phyloP scores from a whole-genome alignment of 164 flowering plant species.

The Brasenia schreberi region DNA sequence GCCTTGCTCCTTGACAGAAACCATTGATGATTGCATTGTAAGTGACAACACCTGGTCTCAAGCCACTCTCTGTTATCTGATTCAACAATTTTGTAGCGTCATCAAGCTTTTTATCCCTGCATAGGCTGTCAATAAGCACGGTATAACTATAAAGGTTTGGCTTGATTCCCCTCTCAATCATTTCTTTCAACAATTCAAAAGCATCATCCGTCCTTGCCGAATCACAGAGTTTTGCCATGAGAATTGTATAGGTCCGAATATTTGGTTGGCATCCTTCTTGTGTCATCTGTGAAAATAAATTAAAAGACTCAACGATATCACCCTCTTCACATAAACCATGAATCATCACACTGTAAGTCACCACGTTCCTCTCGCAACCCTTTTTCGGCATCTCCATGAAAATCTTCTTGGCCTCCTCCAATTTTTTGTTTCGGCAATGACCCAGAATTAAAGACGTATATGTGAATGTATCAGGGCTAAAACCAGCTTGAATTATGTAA shows the following conservation, averaged over 20 bases:
- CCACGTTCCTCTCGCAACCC: constrained; percentile 60
- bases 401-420: constrained; percentile 35
- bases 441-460: constrained; percentile 68
- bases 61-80: constrained; percentile 31
- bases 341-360: constrained; percentile 49
- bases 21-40: constrained; percentile 82
- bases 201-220: constrained; percentile 40
- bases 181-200: constrained; percentile 37
- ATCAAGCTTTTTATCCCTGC: constrained; percentile 47
- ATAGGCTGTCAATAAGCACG: constrained; percentile 45
- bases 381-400: constrained; percentile 42
- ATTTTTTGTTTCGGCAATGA: constrained; percentile 46
- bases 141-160: constrained; percentile 79
- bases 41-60: constrained; percentile 55
- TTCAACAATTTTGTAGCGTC: constrained; percentile 36
- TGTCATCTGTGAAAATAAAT: constrained; percentile 42
- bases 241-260: constrained; percentile 62
- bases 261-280: constrained; percentile 43
- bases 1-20: constrained; percentile 48
- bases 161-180: constrained; percentile 52
- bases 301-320: constrained; percentile 46
- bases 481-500: constrained; percentile 47
- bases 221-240: constrained; percentile 45
- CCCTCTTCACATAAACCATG: constrained; percentile 68
- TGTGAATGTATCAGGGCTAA: constrained; percentile 55